Base-by-base conservation (phyloP, 2,329 filamentous ascomycete genomes). In the Ascochyta pisi region DNA sequence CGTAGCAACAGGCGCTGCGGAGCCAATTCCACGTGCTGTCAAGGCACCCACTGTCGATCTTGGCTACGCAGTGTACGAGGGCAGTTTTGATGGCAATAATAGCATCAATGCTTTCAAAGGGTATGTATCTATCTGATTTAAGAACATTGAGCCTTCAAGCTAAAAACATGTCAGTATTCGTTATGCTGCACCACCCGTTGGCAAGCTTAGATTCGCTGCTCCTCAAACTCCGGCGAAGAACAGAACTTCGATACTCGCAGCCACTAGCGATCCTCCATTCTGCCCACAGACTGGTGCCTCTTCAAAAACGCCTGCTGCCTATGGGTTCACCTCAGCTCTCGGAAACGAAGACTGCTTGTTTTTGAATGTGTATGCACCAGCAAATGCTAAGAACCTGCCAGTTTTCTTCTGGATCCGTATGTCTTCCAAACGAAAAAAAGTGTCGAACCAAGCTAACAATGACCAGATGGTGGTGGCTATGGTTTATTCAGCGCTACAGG, bases 351-450 rank as follows among this genome's bases (percentile, higher is more conserved):
- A 79, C 58, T 80, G 77, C 57, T 52, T 79, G 43, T 73, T 76
- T 34, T 55, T 78, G 35, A 77, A 79, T 49, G 73, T 79, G 4
- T 73, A 73, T 50, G 73, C 72, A 6, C 77, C 77, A 4, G 62
- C 62, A 5, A 67, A 74, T 38, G 76, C 77, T 1, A 81, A 77
- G 12, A 82, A 81, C 54, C 61, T 84, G 22, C 82, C 82, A 0
- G 82, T 85, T 5, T 84, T 82, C 79, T 72, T 84, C 9, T 84
- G 82, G 65, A 83, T 84, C 41, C 81, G 74, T 77, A 58, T 54
- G 75, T 70, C 8, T 27, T 26, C 23, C 9, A 5, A 40, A 19
- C 10, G 8, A 26, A 26, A 22, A 3, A 31, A 55, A 24, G 42
- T 8, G 22, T 22, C 38, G 7, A 38, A 16, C 44, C 57, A 65